Evolutionary conservation across 106 monocot genomes (phyloP).

Genomic region (Posidonia australis): DNA sequence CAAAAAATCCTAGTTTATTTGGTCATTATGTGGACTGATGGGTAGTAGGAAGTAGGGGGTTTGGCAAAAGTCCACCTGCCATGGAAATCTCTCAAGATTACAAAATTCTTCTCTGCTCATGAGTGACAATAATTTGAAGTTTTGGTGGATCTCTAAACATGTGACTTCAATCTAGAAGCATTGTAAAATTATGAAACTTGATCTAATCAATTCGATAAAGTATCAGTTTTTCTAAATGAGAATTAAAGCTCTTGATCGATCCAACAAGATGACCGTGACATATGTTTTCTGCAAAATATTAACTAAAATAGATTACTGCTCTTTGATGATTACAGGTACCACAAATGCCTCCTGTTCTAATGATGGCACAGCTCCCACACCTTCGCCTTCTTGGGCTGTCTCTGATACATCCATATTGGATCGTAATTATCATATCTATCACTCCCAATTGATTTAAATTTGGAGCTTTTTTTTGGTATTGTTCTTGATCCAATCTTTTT

Average conservation of each 20-base stretch:
- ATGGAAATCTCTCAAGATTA: neutral
- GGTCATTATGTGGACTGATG: no score
- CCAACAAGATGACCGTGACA: no score
- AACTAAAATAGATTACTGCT: neutral
- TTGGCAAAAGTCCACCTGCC: neutral
- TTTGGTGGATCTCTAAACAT: no score
- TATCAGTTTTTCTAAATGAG: no score
- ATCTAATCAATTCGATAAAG: no score
- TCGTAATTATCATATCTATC: neutral
- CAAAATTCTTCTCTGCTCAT: neutral
- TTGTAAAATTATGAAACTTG: no score
- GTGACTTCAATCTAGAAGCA: no score
- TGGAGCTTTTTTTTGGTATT: neutral
- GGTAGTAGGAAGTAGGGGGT: no score
- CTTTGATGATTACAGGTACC: slow-evolving; percentile 1
- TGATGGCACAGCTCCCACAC: neutral
- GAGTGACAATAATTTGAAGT: no score
- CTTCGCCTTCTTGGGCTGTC: neutral
- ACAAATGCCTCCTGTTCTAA: slow-evolving; percentile 1
- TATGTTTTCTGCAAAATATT: no score
- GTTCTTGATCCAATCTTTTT: neutral
- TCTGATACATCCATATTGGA: neutral
- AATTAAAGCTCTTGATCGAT: no score
- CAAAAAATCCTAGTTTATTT: no score
- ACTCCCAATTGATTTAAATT: neutral